A percentile compares a stretch with the other conserved stretches of the same genome.
These are phyloP conservation scores for Medicago lupulina DNA, from an alignment of 306 rosid species.

Conservation along the genomic window DNA sequence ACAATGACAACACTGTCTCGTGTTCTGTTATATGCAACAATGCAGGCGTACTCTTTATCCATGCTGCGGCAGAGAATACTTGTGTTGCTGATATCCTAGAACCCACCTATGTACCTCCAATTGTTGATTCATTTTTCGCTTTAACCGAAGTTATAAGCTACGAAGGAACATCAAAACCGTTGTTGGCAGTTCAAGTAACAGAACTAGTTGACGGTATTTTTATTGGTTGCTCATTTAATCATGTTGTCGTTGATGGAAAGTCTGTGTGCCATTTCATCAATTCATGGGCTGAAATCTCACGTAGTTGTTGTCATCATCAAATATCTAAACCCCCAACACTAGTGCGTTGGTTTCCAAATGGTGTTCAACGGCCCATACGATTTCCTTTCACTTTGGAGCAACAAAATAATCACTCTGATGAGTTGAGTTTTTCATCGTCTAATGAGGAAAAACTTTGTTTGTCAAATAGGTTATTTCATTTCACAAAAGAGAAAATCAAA, in stretches of 20 bases:
- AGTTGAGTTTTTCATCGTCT: background rate
- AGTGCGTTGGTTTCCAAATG: background rate
- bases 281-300: background rate
- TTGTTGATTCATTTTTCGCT: background rate
- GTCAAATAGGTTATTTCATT: background rate
- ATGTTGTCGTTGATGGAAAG: background rate
- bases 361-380: background rate
- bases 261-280: background rate
- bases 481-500: background rate
- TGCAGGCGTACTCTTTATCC: background rate
- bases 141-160: background rate
- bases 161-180: background rate
- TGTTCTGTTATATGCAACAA: background rate
- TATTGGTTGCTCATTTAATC: background rate
- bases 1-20: background rate
- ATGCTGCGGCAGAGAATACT: background rate
- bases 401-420: background rate
- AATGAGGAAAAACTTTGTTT: background rate
- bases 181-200: background rate
- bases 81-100: background rate
- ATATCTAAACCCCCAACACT: background rate
- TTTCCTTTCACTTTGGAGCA: background rate
- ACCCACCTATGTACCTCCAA: background rate
- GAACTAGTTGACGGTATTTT: background rate
- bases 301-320: background rate